Evolutionary conservation across 371 early-diverging fungal genomes (phyloP), one percentile per base, ranked within the genome.

Genomic region (Zancudomyces culisetae): DNA sequence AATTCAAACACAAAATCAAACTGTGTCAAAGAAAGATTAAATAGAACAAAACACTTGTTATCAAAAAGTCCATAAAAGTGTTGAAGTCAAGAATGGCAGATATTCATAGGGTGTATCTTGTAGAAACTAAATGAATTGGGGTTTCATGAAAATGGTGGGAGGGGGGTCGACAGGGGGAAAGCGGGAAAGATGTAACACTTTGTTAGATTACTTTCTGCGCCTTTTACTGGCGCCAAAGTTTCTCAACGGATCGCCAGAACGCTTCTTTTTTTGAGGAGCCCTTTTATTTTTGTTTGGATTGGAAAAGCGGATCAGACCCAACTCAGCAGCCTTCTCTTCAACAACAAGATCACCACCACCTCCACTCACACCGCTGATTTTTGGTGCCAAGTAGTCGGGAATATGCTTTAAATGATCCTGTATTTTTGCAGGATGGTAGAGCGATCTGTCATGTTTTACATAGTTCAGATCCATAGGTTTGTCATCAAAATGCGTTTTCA

Each of bases 401-500:
- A 94, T 80, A 58, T 89, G 84, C 67, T 85, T 88, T 74, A 97
- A 69, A 57, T 97, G 92, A 2, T 76, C 66, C 60, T 84, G 81
- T 2, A 86, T 78, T 43, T 76, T 70, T 0, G 81, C 76, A 4
- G 86, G 86, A 49, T 86, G 85, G n/a, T n/a, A n/a, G 18, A 91
- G 64, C 1, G 87, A 78, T 61, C 77, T 74, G 66, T 97, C 98
- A 66, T 94, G 96, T 1, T 90, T 82, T 49, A 97, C 65, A 26
- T 84, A 87, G 27, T 84, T 83, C 43, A 94, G 63, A 72, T 97
- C 98, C 26, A 74, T 74, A 23, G 98, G 96, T 51, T 90, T 88
- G 60, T 89, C 91, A 65, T 94, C 93, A 69, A 97, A 97, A 68
- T 95, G 92, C 1, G 90, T 74, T 74, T 85, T 85, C 48, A 97